A percentile compares a stretch with the other conserved stretches of the same genome.
phyloP scores from a whole-genome alignment of 441 rosid genomes.

The Metrosideros polymorpha region DNA sequence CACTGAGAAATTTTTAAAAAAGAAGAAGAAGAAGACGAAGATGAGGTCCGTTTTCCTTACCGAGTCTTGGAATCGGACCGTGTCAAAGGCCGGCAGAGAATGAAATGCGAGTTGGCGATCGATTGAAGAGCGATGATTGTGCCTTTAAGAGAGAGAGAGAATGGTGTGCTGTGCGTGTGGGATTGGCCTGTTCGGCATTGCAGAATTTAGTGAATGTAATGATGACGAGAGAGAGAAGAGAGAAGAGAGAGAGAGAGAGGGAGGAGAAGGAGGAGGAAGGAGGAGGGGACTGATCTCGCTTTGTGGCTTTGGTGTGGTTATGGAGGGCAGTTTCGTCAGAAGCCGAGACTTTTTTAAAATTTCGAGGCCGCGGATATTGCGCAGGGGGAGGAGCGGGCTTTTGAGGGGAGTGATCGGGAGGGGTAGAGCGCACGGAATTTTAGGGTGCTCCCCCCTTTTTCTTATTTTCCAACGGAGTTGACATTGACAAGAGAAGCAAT shows the following conservation, averaged over 20 bases:
- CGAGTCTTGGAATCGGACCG: background rate
- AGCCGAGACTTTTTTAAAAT: background rate
- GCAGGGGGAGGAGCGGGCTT: background rate
- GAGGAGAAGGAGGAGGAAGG: background rate
- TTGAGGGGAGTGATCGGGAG: background rate
- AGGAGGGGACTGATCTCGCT: background rate
- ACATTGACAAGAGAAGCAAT: background rate
- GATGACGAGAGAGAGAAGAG: background rate
- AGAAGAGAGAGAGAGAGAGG: background rate
- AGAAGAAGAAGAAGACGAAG: fast-evolving
- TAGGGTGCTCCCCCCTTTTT: background rate
- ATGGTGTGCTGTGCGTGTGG: background rate
- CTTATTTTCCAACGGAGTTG: background rate
- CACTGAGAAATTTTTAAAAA: background rate
- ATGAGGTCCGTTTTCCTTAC: background rate
- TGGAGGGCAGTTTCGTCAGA: background rate
- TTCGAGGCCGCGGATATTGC: background rate
- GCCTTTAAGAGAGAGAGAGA: background rate
- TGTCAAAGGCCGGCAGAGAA: background rate
- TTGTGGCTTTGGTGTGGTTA: background rate
- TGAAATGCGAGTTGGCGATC: background rate
- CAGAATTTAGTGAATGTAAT: background rate
- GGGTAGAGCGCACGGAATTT: background rate
- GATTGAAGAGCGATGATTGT: background rate
- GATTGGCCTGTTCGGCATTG: background rate